Percentiles rank a stretch among this genome's conserved stretches.
Evolutionary conservation across 2,329 filamentous ascomycete genomes (phyloP).

Genomic region (Coniella vitis): DNA sequence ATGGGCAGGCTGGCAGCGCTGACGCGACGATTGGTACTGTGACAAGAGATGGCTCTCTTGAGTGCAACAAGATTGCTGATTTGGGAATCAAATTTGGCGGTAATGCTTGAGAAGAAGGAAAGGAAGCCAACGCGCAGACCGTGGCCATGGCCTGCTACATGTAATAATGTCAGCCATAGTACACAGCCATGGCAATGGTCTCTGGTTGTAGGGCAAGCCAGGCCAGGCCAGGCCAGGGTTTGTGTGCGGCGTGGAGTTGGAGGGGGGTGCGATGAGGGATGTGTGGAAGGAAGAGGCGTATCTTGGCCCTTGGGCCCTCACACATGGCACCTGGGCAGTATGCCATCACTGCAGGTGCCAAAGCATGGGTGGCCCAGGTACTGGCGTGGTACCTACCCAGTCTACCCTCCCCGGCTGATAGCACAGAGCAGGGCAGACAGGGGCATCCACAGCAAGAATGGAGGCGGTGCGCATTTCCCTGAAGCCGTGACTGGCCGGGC

Average conservation of each 20-base stretch:
- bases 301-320: too few relatives aligned
- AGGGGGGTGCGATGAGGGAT: not conserved
- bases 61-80: conserved; percentile 32
- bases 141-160: conserved; percentile 13
- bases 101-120: conserved; percentile 39
- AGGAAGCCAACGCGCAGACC: conserved; percentile 27
- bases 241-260: not conserved
- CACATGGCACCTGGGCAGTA: not conserved
- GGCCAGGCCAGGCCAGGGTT: not conserved
- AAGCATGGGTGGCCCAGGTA: conserved; percentile 6
- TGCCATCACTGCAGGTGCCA: conserved; percentile 1
- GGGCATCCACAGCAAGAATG: not conserved
- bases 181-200: not conserved
- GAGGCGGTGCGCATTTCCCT: conserved; percentile 1
- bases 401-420: conserved; percentile 8
- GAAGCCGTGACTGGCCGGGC: not conserved
- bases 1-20: conserved; percentile 40
- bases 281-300: too few relatives aligned
- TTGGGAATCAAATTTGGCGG: conserved; percentile 36
- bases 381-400: conserved; percentile 1
- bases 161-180: conserved; percentile 5
- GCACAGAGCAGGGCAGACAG: conserved; percentile 1
- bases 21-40: conserved; percentile 53
- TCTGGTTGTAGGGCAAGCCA: conserved; percentile 2
- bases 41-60: conserved; percentile 51